Evolutionary conservation across 768 basidiomycete species (phyloP).

Genomic region (Pleurotus eryngii): DNA sequence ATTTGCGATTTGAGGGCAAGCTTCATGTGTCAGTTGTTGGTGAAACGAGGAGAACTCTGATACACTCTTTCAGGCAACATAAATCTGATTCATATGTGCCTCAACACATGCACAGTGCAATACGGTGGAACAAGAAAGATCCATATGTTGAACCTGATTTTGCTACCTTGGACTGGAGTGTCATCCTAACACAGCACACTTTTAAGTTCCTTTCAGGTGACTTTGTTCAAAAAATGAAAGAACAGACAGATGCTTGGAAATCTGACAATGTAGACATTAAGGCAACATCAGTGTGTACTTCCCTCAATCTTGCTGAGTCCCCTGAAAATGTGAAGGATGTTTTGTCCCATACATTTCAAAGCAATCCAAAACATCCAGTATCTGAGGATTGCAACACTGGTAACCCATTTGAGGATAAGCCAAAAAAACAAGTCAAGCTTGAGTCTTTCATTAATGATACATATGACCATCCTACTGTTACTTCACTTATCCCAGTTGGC

Average conservation of each 20-base stretch:
- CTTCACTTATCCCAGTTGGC: background rate
- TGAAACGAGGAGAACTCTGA: conserved; percentile 12
- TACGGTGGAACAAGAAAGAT: background rate
- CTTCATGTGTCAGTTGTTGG: conserved; percentile 14
- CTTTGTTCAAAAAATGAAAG: background rate
- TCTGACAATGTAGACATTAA: no score
- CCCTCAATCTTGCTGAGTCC: no score
- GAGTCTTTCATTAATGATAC: background rate
- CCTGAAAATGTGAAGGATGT: no score
- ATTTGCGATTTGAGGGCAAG: background rate
- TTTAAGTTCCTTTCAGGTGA: background rate
- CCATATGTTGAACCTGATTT: background rate
- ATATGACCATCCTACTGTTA: background rate
- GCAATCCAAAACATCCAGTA: no score
- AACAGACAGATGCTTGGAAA: background rate
- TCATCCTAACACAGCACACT: background rate
- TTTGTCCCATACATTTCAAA: no score
- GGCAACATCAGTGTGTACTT: no score
- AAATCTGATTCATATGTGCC: background rate
- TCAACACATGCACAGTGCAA: no score
- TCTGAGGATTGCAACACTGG: no score
- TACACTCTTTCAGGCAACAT: background rate
- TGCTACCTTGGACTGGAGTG: background rate
- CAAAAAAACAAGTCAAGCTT: background rate
- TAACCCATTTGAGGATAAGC: background rate